Base-by-base conservation (phyloP, 2,329 filamentous ascomycete genomes). In the Lasiodiplodia hormozganensis region DNA sequence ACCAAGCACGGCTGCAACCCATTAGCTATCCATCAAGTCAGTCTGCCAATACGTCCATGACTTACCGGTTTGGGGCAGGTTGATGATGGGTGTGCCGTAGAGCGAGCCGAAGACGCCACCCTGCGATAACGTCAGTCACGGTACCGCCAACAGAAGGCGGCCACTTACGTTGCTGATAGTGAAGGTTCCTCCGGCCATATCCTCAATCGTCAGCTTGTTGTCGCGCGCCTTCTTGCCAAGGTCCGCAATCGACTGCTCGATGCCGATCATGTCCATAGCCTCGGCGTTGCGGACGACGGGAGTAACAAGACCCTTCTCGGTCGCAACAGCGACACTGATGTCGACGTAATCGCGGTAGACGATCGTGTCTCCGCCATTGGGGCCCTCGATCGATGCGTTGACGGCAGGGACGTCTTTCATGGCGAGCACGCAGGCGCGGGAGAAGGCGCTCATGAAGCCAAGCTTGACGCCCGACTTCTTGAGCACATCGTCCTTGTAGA, bases 401-500 rank as follows among this genome's bases (percentile, higher is more conserved):
- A 98, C 93, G 1, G 90, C 91, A 14, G 94, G 96, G n/a, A 98
- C 85, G 72, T 98, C 94, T 76, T 91, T 92, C 92, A 97, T 97
- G 69, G 96, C 96, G 70, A 98, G 85, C 54, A 97, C 89, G 74
- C 89, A 92, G 58, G 96, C 96, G 72, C 92, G 92, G 4, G 95
- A 92, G 83, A 99, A 99, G 68, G 95, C 95, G 80, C 94, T 96
- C 95, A 99, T 98, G 85, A 98, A 99, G n/a, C 96, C 96, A 66
- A 99, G 90, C 86, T 98, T 99, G 69, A 98, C 92, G 54, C 94
- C 95, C 11, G 93, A 96, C 86, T 95, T 97, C 87, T 98, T 97
- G 69, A 98, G 85, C 25, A 97, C 85, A 69, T 97, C 94, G 70
- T 98, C 95, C 86, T 98, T 98, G 88, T 98, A 98, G 57, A 94